Conservation (phyloP, 108 stramenopile species). For the Fragilaria radians region DNA sequence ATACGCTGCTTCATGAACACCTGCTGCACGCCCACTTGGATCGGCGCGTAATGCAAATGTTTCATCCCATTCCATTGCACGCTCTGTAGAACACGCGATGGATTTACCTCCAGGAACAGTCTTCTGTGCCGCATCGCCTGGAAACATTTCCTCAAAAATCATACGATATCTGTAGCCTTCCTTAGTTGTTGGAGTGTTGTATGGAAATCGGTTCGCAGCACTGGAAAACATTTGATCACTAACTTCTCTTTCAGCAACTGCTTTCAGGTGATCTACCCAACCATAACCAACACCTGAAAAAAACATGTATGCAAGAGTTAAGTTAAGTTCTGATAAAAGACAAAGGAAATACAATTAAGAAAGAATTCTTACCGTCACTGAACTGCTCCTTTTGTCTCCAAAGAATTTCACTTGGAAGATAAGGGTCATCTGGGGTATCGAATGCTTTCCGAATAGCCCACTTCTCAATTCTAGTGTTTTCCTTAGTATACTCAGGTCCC, state of each 20-base stretch:
- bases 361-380: conserved; percentile 79
- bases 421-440: conserved; percentile 97
- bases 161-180: conserved; percentile 96
- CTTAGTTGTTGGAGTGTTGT: conserved; percentile 97
- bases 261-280: conserved; percentile 94
- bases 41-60: conserved; percentile 81
- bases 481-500: conserved; percentile 64
- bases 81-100: conserved; percentile 97
- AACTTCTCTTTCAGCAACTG: conserved; percentile 87
- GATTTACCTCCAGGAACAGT: conserved; percentile 97
- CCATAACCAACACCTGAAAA: conserved; percentile 90
- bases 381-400: conserved; percentile 99
- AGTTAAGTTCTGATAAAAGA: conserved; percentile 2
- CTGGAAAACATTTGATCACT: conserved; percentile 90
- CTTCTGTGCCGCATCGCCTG: conserved; percentile 91
- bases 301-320: conserved; percentile 5
- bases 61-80: conserved; percentile 96
- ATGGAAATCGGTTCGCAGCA: conserved; percentile 89
- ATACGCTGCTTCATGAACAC: conserved; percentile 93
- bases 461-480: conserved; percentile 91
- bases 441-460: conserved; percentile 96
- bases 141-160: conserved; percentile 96
- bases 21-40: conserved; percentile 94
- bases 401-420: conserved; percentile 93
- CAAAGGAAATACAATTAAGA: background rate